Evolutionary conservation across 2,329 filamentous ascomycete genomes (phyloP).

Genomic region (Chrysoporthe cubensis): DNA sequence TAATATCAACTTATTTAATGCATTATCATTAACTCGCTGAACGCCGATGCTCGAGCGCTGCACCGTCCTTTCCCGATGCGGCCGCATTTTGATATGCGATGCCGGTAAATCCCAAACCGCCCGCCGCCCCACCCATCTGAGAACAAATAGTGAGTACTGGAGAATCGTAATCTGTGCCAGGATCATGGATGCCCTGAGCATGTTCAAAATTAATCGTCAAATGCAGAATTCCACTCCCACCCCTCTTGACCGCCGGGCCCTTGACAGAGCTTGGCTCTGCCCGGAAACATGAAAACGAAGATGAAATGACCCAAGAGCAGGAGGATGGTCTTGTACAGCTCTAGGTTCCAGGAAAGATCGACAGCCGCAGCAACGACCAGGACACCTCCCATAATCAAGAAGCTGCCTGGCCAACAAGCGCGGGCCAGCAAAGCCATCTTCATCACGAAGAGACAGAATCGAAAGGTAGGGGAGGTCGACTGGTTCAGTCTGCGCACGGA

Average conservation of each 20-base stretch:
- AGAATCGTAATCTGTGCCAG: neutral
- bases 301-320: conserved; percentile 22
- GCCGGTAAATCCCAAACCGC: neutral
- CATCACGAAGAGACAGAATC: conserved; percentile 65
- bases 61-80: neutral
- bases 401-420: conserved; percentile 73
- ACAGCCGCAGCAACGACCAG: conserved; percentile 70
- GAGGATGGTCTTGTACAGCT: conserved; percentile 17
- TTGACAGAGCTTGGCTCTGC: conserved; percentile 18
- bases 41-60: conserved; percentile 1
- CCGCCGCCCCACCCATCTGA: neutral
- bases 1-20: neutral
- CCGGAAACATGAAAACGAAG: conserved; percentile 17
- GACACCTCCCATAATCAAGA: conserved; percentile 67
- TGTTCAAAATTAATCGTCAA: neutral
- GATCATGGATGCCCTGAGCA: neutral
- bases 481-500: conserved; percentile 6
- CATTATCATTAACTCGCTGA: neutral
- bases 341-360: conserved; percentile 50
- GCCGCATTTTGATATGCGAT: neutral
- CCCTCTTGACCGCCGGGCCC: conserved; percentile 7
- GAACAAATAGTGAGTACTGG: neutral
- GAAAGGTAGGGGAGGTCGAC: conserved; percentile 42
- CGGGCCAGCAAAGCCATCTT: conserved; percentile 70
- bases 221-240: conserved; percentile 24